Evolutionary conservation across 441 rosid genomes (phyloP).

Genomic region (Populus hybrid): DNA sequence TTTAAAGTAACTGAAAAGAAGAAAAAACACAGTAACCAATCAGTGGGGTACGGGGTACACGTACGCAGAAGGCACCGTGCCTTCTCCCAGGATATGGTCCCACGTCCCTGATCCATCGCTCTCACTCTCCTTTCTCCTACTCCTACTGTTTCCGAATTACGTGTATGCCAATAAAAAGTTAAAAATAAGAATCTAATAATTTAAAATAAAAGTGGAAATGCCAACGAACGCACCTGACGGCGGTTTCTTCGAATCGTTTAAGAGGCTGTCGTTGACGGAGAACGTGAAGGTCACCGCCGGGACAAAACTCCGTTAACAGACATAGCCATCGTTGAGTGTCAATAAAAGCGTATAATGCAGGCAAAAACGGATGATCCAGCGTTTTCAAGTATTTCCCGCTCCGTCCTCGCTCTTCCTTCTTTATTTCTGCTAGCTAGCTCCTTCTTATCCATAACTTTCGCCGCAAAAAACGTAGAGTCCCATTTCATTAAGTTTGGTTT

Average conservation of each 20-base stretch:
- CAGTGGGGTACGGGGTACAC: slow-evolving; percentile 29
- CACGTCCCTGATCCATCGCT: slow-evolving; percentile 33
- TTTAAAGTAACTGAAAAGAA: background rate
- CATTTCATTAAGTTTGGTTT: slow-evolving; percentile 3
- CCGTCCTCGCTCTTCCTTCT: slow-evolving; percentile 82
- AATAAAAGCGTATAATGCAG: slow-evolving; percentile 65
- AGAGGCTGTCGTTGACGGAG: slow-evolving; percentile 82
- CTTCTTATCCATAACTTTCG: slow-evolving; percentile 88
- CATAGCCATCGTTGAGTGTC: slow-evolving; percentile 86
- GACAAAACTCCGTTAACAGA: slow-evolving; percentile 84
- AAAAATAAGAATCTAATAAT: slow-evolving; percentile 3
- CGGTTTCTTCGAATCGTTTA: slow-evolving; percentile 81
- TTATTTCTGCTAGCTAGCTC: slow-evolving; percentile 74
- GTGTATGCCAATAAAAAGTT: background rate
- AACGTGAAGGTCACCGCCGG: slow-evolving; percentile 94
- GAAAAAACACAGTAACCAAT: slow-evolving; percentile 9
- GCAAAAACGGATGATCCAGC: slow-evolving; percentile 88
- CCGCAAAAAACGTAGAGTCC: slow-evolving; percentile 41
- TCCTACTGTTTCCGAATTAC: background rate
- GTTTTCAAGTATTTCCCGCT: slow-evolving; percentile 76
- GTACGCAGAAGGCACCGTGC: slow-evolving; percentile 28
- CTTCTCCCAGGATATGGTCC: slow-evolving; percentile 31
- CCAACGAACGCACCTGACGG: slow-evolving; percentile 67
- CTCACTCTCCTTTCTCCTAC: slow-evolving; percentile 19
- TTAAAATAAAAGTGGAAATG: slow-evolving; percentile 3